These are phyloP conservation scores for Cryomyces antarcticus DNA, from an alignment of 495 filamentous ascomycete species.

Conservation along the genomic window DNA sequence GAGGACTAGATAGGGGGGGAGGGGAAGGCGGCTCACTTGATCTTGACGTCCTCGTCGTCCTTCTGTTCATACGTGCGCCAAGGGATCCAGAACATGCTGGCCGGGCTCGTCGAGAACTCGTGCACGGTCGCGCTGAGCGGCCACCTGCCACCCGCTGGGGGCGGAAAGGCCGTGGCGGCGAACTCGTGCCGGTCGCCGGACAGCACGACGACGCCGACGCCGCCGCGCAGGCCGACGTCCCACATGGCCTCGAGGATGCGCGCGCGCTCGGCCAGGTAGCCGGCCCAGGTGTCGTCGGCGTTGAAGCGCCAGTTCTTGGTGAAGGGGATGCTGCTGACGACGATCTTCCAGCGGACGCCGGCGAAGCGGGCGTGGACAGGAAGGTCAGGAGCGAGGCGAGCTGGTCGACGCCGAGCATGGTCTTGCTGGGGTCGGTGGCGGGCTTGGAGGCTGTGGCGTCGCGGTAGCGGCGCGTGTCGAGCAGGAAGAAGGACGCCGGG, in stretches of 20 bases:
- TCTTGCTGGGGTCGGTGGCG: conserved; percentile 37
- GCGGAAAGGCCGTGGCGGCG: conserved; percentile 72
- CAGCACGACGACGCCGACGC: conserved; percentile 62
- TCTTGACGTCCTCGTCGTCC: conserved; percentile 53
- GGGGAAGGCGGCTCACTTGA: conserved; percentile 35
- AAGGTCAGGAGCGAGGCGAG: conserved; percentile 59
- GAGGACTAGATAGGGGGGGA: no score
- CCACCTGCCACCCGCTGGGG: conserved; percentile 34
- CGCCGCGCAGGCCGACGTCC: conserved; percentile 44
- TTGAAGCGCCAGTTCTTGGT: conserved; percentile 91
- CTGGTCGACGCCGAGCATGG: conserved; percentile 70
- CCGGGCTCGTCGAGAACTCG: conserved; percentile 74
- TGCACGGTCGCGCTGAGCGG: conserved; percentile 41
- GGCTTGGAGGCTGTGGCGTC: conserved; percentile 30
- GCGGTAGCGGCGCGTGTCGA: conserved; percentile 81
- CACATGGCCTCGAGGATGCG: conserved; percentile 79
- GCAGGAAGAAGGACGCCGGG: conserved; percentile 81
- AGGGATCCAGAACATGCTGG: conserved; percentile 86
- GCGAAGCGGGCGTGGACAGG: conserved; percentile 45
- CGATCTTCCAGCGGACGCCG: conserved; percentile 82
- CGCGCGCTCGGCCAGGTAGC: conserved; percentile 60
- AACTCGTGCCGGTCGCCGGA: conserved; percentile 92
- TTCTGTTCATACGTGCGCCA: conserved; percentile 61
- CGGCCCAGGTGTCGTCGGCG: conserved; percentile 75
- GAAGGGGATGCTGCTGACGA: conserved; percentile 76